These are phyloP conservation scores for Tulasnella sp. DNA, from an alignment of 768 basidiomycete species.

Conservation along the genomic window DNA sequence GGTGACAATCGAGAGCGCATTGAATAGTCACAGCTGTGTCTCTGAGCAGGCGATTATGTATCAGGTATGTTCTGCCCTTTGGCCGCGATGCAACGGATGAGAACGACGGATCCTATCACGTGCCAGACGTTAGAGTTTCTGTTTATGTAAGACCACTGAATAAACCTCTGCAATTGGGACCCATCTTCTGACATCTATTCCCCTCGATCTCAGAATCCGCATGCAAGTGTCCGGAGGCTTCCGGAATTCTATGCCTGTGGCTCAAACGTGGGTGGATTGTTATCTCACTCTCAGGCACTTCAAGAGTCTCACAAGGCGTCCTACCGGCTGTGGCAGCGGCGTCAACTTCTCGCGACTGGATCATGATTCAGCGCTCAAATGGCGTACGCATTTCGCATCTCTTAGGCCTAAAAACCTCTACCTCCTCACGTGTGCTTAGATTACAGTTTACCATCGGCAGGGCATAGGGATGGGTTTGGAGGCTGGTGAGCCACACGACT, in stretches of 20 bases:
- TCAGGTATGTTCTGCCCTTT: conserved; percentile 1
- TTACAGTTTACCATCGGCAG: background rate
- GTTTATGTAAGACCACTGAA: background rate
- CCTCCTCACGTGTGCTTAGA: background rate
- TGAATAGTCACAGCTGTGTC: conserved; percentile 12
- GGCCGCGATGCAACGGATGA: too few species aligned
- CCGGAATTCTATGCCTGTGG: background rate
- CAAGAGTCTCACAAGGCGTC: too few species aligned
- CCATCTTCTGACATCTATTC: too few species aligned
- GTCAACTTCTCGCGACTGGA: conserved; percentile 4
- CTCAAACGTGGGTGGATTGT: background rate
- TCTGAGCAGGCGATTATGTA: conserved; percentile 10
- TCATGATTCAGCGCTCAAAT: conserved; percentile 4
- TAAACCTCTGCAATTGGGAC: too few species aligned
- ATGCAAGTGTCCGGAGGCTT: background rate
- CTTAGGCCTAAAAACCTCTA: background rate
- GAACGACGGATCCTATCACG: too few species aligned
- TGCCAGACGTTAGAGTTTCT: conserved; percentile 6
- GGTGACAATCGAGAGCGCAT: conserved; percentile 3
- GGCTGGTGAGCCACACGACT: background rate
- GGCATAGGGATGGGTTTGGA: too few species aligned
- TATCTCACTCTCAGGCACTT: too few species aligned
- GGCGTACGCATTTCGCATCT: conserved; percentile 9
- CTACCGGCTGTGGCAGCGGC: too few species aligned
- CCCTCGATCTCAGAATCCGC: background rate